Evolutionary conservation across 1,284 basidiomycete species (phyloP), one percentile per base, ranked within the genome.

Genomic region (Trichosporon sp.): DNA sequence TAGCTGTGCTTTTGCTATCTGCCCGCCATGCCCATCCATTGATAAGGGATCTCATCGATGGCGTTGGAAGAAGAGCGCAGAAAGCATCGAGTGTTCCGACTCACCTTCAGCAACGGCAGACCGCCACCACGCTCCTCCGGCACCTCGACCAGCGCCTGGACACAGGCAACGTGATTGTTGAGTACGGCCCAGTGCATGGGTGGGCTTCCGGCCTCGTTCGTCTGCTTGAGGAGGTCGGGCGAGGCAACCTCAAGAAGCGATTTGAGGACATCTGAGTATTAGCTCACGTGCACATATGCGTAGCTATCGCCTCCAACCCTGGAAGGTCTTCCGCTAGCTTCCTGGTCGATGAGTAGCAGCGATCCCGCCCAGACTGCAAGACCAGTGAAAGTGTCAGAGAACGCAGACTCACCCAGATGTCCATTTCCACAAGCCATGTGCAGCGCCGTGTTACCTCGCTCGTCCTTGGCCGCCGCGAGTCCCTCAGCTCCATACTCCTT

Each of bases 381-480:
- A n/a, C n/a, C n/a, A n/a, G n/a, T n/a, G 21, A 6, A n/a, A 8
- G 23, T 6, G 25, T 54, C 2, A 27, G 49, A 4, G 25, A 31
- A 4, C 13, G 6, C 25, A 21, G 19, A 78, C 85, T 82, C 77
- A 93, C 92, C 90, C 80, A 83, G 74, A 81, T 95, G 92, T 2
- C 92, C 92, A 76, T 95, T 95, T 0, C 84, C 92, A 68, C 86
- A 87, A 14, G 84, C 83, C 91, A 95, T 94, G 78, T 95, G 92
- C 58, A 95, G 80, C 36, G 87, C 81, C 6, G 85, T 86, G 81
- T 93, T 95, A 27, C 86, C 88, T 73, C 88, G 85, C 61, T 88
- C 88, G 80, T 95, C 92, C 46, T 83, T 84, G 21, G 86, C 81
- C 25, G 77, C 74, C 40, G 80, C 78, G n/a, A 91, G 81, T 0